phyloP scores from a whole-genome alignment of 441 rosid genomes.

The Jatropha multifida region DNA sequence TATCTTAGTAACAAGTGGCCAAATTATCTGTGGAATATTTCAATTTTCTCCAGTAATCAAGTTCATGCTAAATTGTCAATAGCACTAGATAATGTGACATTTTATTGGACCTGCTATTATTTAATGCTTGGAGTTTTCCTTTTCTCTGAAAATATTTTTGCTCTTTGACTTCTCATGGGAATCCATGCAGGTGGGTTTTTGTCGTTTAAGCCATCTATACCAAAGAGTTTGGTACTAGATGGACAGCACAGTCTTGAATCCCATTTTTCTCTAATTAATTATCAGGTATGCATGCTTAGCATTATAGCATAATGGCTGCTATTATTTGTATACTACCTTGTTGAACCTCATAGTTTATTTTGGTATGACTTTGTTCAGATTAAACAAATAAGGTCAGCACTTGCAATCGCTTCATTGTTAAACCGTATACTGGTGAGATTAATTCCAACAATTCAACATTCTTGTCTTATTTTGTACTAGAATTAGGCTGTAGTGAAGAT shows the following conservation, averaged over 20 bases:
- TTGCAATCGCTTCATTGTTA: slow-evolving; percentile 81
- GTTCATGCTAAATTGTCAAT: neutral
- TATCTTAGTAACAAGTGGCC: neutral
- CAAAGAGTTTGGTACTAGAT: slow-evolving; percentile 77
- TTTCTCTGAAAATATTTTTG: slow-evolving; percentile 16
- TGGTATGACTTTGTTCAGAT: slow-evolving; percentile 49
- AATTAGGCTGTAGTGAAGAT: neutral
- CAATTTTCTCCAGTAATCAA: neutral
- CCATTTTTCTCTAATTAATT: slow-evolving; percentile 79
- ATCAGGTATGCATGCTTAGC: slow-evolving; percentile 61
- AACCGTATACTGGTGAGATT: slow-evolving; percentile 88
- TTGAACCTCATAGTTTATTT: slow-evolving; percentile 27
- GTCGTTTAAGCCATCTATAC: slow-evolving; percentile 86
- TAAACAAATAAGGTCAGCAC: slow-evolving; percentile 89
- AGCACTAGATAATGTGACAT: no score
- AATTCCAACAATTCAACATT: slow-evolving; percentile 8
- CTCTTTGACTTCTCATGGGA: slow-evolving; percentile 24
- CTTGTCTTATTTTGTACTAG: slow-evolving; percentile 3
- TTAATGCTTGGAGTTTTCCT: slow-evolving; percentile 10
- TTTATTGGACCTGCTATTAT: neutral
- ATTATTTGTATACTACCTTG: slow-evolving; percentile 11
- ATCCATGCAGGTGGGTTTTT: slow-evolving; percentile 81
- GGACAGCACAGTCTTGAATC: slow-evolving; percentile 78
- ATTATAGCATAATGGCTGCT: slow-evolving; percentile 20
- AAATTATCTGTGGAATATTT: neutral